A percentile compares a stretch with the other conserved stretches of the same genome.
Conservation (phyloP, 2,329 filamentous ascomycete genomes). For the Xylariaceae sp. region DNA sequence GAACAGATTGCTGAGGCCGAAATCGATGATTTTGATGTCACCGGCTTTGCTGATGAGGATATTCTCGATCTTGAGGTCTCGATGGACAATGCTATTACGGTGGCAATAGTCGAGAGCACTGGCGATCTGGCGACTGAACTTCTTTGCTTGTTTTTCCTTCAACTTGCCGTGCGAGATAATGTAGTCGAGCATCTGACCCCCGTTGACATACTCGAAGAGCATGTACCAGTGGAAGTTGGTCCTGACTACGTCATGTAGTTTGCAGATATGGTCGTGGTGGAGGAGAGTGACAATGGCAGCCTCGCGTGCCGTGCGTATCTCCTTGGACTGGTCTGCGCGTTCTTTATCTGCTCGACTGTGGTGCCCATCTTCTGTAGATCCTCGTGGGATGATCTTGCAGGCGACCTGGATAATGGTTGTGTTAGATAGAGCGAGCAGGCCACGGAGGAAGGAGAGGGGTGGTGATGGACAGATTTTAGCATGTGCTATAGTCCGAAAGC, state of each 20-base stretch:
- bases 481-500: slow-evolving; percentile 8
- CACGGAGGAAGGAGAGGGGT: slow-evolving; percentile 3
- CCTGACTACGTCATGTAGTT: slow-evolving; percentile 89
- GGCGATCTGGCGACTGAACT: slow-evolving; percentile 95
- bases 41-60: slow-evolving; percentile 98
- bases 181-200: slow-evolving; percentile 98
- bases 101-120: slow-evolving; percentile 97
- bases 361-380: slow-evolving; percentile 82
- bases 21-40: slow-evolving; percentile 99
- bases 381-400: slow-evolving; percentile 93
- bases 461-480: background rate
- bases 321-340: slow-evolving; percentile 91
- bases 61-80: slow-evolving; percentile 98
- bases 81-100: slow-evolving; percentile 95
- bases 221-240: slow-evolving; percentile 99
- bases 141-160: slow-evolving; percentile 97
- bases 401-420: slow-evolving; percentile 62
- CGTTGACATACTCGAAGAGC: slow-evolving; percentile 98
- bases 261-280: slow-evolving; percentile 93
- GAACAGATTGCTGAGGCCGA: slow-evolving; percentile 95
- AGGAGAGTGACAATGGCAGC: slow-evolving; percentile 94
- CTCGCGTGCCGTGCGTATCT: slow-evolving; percentile 90
- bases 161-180: slow-evolving; percentile 97
- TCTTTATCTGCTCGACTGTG: slow-evolving; percentile 72
- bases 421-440: background rate